A percentile compares a stretch with the other conserved stretches of the same genome.
Conservation (phyloP, 257 asterid species). For the Scutellaria baicalensis region DNA sequence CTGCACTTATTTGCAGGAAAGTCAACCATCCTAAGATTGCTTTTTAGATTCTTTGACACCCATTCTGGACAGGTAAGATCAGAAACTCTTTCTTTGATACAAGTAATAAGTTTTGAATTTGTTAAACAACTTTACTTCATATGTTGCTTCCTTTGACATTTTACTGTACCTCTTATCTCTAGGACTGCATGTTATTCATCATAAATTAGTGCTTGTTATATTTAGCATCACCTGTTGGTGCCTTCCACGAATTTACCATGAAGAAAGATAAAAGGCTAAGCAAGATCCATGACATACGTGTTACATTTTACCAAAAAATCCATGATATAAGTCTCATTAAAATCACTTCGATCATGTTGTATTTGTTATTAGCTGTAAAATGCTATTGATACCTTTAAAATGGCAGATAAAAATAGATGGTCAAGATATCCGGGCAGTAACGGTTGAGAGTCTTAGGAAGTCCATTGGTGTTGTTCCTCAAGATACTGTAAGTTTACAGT, state of each 20-base stretch:
- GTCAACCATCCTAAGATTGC: slow-evolving; percentile 91
- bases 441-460: slow-evolving; percentile 91
- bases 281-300: neutral
- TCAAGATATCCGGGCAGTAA: slow-evolving; percentile 77
- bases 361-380: neutral
- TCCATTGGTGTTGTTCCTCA: slow-evolving; percentile 97
- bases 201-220: neutral
- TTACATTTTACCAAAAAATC: neutral
- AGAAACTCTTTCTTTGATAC: neutral
- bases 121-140: neutral
- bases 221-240: neutral
- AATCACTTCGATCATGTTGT: neutral
- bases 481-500: slow-evolving; percentile 76
- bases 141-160: neutral
- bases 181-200: neutral
- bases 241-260: neutral
- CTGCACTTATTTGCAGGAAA: slow-evolving; percentile 52
- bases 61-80: slow-evolving; percentile 75
- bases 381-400: slow-evolving; percentile 6
- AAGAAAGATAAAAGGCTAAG: neutral
- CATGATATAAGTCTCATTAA: neutral
- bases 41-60: slow-evolving; percentile 84
- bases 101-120: slow-evolving; percentile 1
- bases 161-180: slow-evolving; percentile 1
- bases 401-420: slow-evolving; percentile 84